Conservation (phyloP, 1,284 basidiomycete species). For the Cryptococcus floricola region DNA sequence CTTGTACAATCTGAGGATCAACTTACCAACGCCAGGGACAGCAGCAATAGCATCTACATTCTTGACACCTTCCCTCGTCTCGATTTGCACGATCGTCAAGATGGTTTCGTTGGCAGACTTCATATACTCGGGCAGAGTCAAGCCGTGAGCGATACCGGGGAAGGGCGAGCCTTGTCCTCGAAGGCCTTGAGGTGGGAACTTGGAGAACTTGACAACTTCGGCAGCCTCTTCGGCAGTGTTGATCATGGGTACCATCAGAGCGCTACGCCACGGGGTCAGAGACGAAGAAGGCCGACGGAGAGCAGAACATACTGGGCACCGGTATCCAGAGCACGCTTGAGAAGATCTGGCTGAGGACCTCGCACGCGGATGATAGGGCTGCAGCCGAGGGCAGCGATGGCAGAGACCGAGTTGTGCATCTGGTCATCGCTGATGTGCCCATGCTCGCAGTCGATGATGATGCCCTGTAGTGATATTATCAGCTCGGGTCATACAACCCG, state of each 20-base stretch:
- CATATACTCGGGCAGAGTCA: conserved; percentile 34
- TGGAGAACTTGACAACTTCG: conserved; percentile 26
- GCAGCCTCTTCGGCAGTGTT: conserved; percentile 33
- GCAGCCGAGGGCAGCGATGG: conserved; percentile 26
- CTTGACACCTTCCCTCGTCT: conserved; percentile 29
- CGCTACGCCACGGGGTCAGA: conserved; percentile 14
- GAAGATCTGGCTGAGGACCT: conserved; percentile 19
- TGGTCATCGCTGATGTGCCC: conserved; percentile 28
- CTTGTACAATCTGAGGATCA: too few species aligned
- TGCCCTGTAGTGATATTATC: background rate
- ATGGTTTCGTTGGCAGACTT: conserved; percentile 29
- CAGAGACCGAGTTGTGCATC: conserved; percentile 38
- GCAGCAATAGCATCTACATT: conserved; percentile 37
- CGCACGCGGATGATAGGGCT: conserved; percentile 34
- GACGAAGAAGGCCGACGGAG: background rate
- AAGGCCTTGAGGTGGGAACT: conserved; percentile 36
- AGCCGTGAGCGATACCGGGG: conserved; percentile 27
- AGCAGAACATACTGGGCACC: conserved; percentile 35
- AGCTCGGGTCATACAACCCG: background rate
- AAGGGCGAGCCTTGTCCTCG: conserved; percentile 40
- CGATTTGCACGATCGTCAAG: conserved; percentile 36
- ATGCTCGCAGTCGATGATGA: background rate
- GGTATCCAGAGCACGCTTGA: conserved; percentile 43
- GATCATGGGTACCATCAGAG: conserved; percentile 36
- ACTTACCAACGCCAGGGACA: conserved; percentile 35